Evolutionary conservation across 2,329 filamentous ascomycete species (phyloP).

Genomic region (Didymella sp.): DNA sequence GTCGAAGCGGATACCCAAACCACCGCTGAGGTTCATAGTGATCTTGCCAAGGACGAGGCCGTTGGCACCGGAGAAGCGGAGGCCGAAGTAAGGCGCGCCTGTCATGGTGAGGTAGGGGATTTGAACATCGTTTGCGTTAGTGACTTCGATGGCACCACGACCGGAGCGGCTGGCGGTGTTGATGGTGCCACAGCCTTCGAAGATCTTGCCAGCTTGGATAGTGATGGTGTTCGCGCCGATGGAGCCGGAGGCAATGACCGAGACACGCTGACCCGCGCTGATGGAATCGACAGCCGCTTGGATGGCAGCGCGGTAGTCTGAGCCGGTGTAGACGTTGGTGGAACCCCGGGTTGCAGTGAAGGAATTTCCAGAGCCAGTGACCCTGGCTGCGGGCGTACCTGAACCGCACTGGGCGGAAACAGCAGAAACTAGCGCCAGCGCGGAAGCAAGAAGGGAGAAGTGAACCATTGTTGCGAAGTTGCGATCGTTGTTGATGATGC

Average conservation of each 20-base stretch:
- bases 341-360: constrained; percentile 57
- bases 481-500: neutral
- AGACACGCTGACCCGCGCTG: constrained; percentile 59
- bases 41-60: constrained; percentile 60
- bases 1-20: constrained; percentile 65
- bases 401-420: constrained; percentile 57
- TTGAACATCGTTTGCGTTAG: constrained; percentile 56
- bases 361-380: constrained; percentile 57
- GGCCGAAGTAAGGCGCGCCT: constrained; percentile 64
- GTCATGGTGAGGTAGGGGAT: constrained; percentile 66
- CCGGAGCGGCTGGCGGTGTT: constrained; percentile 53
- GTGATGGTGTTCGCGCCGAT: constrained; percentile 62
- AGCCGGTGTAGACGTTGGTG: constrained; percentile 59
- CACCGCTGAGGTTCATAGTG: constrained; percentile 62
- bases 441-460: constrained; percentile 49
- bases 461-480: constrained; percentile 43
- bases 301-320: constrained; percentile 62
- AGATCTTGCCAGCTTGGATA: constrained; percentile 62
- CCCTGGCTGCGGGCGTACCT: constrained; percentile 55
- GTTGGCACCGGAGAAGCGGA: constrained; percentile 62
- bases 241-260: constrained; percentile 62
- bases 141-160: constrained; percentile 62
- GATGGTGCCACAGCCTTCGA: constrained; percentile 66
- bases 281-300: constrained; percentile 63
- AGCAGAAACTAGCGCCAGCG: constrained; percentile 52